A percentile compares a stretch with the other conserved stretches of the same genome.
Conservation (phyloP, 192 early-diverging fungal species). For the Podochytrium sp. region DNA sequence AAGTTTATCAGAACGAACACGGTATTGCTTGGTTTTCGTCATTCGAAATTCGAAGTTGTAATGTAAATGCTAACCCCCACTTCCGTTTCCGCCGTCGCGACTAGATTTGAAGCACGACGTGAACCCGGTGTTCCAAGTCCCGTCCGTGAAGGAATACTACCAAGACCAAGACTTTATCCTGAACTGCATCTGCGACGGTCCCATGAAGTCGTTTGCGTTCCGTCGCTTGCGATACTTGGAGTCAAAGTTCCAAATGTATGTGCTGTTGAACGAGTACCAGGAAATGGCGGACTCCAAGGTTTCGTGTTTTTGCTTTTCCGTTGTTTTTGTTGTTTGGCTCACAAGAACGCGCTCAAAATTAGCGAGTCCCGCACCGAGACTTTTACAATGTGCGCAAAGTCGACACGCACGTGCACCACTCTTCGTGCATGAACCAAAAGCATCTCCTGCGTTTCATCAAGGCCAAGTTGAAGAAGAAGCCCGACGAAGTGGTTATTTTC, state of each 20-base stretch:
- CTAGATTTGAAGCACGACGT: conserved; percentile 4
- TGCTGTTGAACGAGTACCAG: conserved; percentile 89
- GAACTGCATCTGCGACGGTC: conserved; percentile 80
- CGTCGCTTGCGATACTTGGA: conserved; percentile 88
- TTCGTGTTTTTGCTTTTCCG: conserved; percentile 10
- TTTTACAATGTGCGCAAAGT: conserved; percentile 98
- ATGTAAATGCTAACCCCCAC: neutral
- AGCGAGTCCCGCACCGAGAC: conserved; percentile 89
- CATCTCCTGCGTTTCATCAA: conserved; percentile 95
- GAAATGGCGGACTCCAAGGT: conserved; percentile 91
- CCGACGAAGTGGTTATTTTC: conserved; percentile 81
- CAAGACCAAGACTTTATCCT: conserved; percentile 82
- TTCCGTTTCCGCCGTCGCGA: neutral
- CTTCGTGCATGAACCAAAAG: conserved; percentile 95
- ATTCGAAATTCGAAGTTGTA: neutral
- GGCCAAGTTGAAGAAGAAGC: conserved; percentile 77
- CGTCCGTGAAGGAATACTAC: conserved; percentile 84
- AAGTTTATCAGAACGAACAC: neutral
- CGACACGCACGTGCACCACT: conserved; percentile 94
- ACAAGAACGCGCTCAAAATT: neutral
- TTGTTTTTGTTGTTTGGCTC: neutral
- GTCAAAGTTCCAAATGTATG: conserved; percentile 91
- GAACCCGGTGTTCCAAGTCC: conserved; percentile 56
- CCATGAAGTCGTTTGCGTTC: conserved; percentile 91
- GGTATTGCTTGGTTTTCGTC: neutral